These are phyloP conservation scores for Auriscalpium vulgare DNA, from an alignment of 768 basidiomycete genomes.

Conservation along the genomic window DNA sequence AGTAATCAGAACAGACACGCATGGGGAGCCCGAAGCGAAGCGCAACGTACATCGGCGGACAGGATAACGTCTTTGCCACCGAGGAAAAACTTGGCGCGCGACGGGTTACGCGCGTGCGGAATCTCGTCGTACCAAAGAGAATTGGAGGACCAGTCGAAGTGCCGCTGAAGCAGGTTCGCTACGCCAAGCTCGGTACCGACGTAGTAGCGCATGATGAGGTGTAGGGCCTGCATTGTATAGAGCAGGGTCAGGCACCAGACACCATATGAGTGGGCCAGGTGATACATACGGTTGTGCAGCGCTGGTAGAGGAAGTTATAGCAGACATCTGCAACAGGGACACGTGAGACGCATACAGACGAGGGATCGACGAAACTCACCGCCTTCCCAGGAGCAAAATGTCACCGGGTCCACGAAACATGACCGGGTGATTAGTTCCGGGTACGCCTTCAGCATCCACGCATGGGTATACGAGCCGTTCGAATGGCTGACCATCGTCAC, in stretches of 20 bases:
- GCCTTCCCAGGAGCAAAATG: conserved; percentile 93
- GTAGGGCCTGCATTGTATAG: conserved; percentile 52
- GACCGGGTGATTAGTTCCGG: conserved; percentile 64
- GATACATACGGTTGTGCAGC: conserved; percentile 49
- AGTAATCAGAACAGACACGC: neutral
- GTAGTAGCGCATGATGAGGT: conserved; percentile 81
- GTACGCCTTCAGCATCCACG: conserved; percentile 80
- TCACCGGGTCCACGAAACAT: conserved; percentile 87
- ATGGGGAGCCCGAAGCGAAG: neutral
- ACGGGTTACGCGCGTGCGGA: conserved; percentile 62
- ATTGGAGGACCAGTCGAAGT: conserved; percentile 84
- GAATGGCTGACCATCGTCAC: conserved; percentile 83
- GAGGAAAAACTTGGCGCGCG: conserved; percentile 64
- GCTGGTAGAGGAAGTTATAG: conserved; percentile 81
- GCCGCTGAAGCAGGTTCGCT: conserved; percentile 74
- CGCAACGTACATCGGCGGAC: conserved; percentile 48
- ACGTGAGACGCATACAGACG: no score
- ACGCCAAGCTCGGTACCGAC: conserved; percentile 84
- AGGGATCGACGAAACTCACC: conserved; percentile 36
- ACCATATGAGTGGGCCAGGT: neutral
- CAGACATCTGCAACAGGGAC: conserved; percentile 58
- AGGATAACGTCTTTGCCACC: conserved; percentile 82
- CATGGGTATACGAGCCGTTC: conserved; percentile 80
- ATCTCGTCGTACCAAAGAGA: conserved; percentile 89
- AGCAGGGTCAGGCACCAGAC: conserved; percentile 1